phyloP scores from a whole-genome alignment of 2,329 filamentous ascomycete genomes.

The Ophiognomonia clavigignenti-juglandacearum region DNA sequence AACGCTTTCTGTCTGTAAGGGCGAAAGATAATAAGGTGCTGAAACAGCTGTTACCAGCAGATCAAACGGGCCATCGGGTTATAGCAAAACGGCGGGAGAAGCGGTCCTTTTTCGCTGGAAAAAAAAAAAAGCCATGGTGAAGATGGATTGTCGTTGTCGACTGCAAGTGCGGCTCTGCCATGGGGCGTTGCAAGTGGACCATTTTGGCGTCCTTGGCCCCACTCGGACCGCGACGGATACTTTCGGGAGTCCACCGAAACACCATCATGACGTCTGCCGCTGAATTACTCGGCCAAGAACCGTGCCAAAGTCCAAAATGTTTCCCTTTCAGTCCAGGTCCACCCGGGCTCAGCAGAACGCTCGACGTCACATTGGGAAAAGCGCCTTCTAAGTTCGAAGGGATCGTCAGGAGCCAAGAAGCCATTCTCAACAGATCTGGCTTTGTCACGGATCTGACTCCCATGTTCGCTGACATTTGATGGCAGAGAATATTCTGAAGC shows the following conservation, averaged over 20 bases:
- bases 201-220: too few relatives aligned
- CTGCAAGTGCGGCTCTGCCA: slow-evolving; percentile 16
- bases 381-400: slow-evolving; percentile 3
- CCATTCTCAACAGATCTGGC: background rate
- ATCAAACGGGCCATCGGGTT: background rate
- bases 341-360: slow-evolving; percentile 1
- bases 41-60: background rate
- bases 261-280: slow-evolving; percentile 15
- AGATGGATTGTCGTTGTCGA: background rate
- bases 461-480: background rate
- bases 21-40: background rate
- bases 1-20: background rate
- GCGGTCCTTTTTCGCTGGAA: too few relatives aligned
- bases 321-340: slow-evolving; percentile 1
- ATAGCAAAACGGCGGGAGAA: too few relatives aligned
- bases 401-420: slow-evolving; percentile 7
- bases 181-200: too few relatives aligned
- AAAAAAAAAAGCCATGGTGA: background rate
- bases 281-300: slow-evolving; percentile 14
- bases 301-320: background rate
- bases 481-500: background rate
- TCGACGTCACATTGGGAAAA: slow-evolving; percentile 11
- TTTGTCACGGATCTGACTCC: background rate
- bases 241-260: slow-evolving; percentile 15
- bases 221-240: slow-evolving; percentile 8